Evolutionary conservation across 768 basidiomycete species (phyloP), one percentile per base, ranked within the genome.

Genomic region (Trametes elegans): DNA sequence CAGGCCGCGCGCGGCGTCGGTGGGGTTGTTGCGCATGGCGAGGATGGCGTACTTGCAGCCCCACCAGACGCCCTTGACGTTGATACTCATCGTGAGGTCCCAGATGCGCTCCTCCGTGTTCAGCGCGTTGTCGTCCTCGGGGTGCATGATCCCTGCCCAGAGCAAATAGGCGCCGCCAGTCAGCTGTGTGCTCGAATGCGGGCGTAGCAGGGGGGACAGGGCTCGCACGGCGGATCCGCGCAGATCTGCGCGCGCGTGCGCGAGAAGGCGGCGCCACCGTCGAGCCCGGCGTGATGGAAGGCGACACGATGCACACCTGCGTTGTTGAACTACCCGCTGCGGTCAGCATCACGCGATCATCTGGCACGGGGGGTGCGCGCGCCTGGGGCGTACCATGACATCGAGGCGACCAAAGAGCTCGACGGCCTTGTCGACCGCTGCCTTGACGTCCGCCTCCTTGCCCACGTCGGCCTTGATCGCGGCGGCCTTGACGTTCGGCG

Each of bases 61-160:
- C 87, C 88, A 99, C 97, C 96, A 98, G 56, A 98, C 97, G 47
- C 97, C 97, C 74, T 98, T 99, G 66, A 96, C 83, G 70, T 98
- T 98, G 76, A 98, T 85, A 59, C 87, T 81, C 87, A 90, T 90
- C 2, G 90, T 93, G 53, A 93, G 76, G 67, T 92, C 90, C 96
- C 97, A 99, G 71, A 98, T 93, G 46, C 79, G 82, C 73, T 99
- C 97, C 68, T 96, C 93, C 16, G 97, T 99, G 70, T 93, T 96
- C 66, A 98, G 76, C 11, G 96, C 97, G 67, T 93, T 87, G 67
- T 97, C 96, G 63, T 99, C 96, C 9, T 77, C 83, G 16, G 93
- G 86, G 68, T 98, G 97, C 97, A 99, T 99, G 66, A 99, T 96
- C n/a, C 96, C 95, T 85, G 59, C 45, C 27, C 23, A 16, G 31